Percentiles rank a stretch among this genome's conserved stretches.
These are phyloP conservation scores for Corchorus capsularis DNA, from an alignment of 345 rosid genomes.

Conservation along the genomic window DNA sequence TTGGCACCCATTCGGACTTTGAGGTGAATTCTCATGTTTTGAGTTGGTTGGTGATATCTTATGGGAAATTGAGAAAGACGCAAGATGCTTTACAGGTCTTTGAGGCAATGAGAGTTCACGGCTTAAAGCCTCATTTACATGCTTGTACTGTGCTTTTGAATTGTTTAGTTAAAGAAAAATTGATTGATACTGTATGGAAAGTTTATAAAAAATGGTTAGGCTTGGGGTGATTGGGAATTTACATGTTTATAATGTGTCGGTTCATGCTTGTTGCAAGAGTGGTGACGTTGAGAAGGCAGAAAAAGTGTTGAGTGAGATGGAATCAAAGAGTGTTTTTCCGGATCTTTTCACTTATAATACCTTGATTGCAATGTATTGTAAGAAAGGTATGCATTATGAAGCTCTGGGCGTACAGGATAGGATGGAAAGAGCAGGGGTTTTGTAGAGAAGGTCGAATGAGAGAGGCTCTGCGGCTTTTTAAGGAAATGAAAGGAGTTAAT, in stretches of 20 bases:
- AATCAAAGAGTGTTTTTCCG: slow-evolving; percentile 55
- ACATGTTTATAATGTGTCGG: slow-evolving; percentile 79
- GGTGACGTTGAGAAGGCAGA: slow-evolving; percentile 73
- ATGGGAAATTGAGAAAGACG: slow-evolving; percentile 62
- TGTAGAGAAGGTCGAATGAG: slow-evolving; percentile 95
- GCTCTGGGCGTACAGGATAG: slow-evolving; percentile 83
- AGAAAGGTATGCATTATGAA: slow-evolving; percentile 89
- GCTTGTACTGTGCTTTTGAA: slow-evolving; percentile 89
- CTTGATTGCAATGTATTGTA: slow-evolving; percentile 74
- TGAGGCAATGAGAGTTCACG: slow-evolving; percentile 57
- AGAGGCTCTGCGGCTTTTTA: slow-evolving; percentile 72
- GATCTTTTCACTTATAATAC: slow-evolving; percentile 80
- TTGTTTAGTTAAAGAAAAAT: slow-evolving; percentile 62
- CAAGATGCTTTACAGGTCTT: slow-evolving; percentile 74
- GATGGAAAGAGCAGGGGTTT: slow-evolving; percentile 69
- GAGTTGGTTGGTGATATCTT: slow-evolving; percentile 81
- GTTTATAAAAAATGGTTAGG: slow-evolving; percentile 69
- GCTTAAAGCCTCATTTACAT: slow-evolving; percentile 73
- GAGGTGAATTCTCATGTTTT: slow-evolving; percentile 71
- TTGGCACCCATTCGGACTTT: slow-evolving; percentile 51
- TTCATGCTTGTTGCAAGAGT: slow-evolving; percentile 88
- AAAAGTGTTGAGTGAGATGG: slow-evolving; percentile 76
- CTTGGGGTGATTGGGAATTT: slow-evolving; percentile 70
- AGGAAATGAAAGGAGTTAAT: slow-evolving; percentile 58
- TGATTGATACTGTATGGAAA: slow-evolving; percentile 79